Conservation (phyloP, 2,329 filamentous ascomycete genomes). For the Monilinia laxa region DNA sequence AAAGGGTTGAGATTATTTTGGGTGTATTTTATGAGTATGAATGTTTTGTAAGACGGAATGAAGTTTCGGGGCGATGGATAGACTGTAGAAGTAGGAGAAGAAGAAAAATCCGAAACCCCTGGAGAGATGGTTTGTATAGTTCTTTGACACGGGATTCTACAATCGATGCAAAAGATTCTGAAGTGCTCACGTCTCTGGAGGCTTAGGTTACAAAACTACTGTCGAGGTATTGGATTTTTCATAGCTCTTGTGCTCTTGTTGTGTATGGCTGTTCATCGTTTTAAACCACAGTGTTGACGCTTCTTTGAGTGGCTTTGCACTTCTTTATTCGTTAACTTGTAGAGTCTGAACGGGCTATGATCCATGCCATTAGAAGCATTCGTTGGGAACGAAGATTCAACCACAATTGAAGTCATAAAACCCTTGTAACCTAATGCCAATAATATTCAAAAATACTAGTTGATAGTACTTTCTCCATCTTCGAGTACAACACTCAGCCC, state of each 20-base stretch:
- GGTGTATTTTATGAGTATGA: too few species aligned
- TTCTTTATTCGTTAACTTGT: conserved; percentile 71
- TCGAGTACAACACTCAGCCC: not conserved
- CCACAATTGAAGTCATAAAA: too few species aligned
- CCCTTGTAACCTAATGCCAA: not conserved
- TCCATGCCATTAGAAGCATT: conserved; percentile 40
- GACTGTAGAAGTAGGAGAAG: too few species aligned
- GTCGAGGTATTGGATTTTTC: conserved; percentile 52
- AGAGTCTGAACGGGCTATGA: conserved; percentile 51
- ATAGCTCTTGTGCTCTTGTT: conserved; percentile 60
- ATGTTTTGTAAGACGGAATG: too few species aligned
- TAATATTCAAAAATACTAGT: not conserved
- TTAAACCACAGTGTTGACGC: conserved; percentile 44
- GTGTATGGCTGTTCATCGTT: conserved; percentile 60
- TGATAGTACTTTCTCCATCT: not conserved
- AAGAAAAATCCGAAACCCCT: too few species aligned
- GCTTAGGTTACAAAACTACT: too few species aligned
- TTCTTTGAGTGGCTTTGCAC: conserved; percentile 62
- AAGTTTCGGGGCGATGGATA: too few species aligned
- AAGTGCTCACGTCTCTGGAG: too few species aligned
- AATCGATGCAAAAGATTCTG: too few species aligned
- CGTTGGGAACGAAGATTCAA: not conserved
- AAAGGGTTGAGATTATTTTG: too few species aligned
- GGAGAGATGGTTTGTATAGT: too few species aligned
- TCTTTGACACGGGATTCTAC: too few species aligned